These are phyloP conservation scores for Suhomyces yuchorum DNA, from an alignment of 1,139 yeast genomes.

Conservation along the genomic window DNA sequence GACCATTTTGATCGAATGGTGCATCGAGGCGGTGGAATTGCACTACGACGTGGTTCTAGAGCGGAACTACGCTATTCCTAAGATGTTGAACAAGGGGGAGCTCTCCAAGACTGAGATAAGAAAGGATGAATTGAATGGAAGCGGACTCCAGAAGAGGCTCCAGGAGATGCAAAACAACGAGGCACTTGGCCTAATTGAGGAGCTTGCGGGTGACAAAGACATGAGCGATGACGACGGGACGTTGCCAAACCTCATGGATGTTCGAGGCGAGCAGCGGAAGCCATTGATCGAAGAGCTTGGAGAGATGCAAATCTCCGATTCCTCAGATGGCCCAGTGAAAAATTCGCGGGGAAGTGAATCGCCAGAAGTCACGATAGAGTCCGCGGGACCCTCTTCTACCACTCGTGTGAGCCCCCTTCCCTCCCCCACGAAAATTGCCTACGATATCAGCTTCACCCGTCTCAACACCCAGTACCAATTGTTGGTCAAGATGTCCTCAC, in stretches of 20 bases:
- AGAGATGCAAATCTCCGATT: slow-evolving; percentile 24
- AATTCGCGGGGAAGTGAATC: background rate
- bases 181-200: slow-evolving; percentile 44
- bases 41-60: slow-evolving; percentile 41
- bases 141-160: slow-evolving; percentile 36
- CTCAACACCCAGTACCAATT: slow-evolving; percentile 11
- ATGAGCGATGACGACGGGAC: slow-evolving; percentile 15
- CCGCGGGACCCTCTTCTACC: background rate
- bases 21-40: slow-evolving; percentile 69
- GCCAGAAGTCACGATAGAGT: background rate
- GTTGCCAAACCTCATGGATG: slow-evolving; percentile 25
- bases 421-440: background rate
- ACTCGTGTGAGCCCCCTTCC: background rate
- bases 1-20: slow-evolving; percentile 58
- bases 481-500: slow-evolving; percentile 15
- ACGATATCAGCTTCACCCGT: slow-evolving; percentile 14
- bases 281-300: slow-evolving; percentile 47
- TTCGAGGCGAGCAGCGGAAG: slow-evolving; percentile 19
- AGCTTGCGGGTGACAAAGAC: slow-evolving; percentile 21
- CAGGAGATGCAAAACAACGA: slow-evolving; percentile 42
- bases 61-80: slow-evolving; percentile 55
- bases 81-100: slow-evolving; percentile 63
- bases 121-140: slow-evolving; percentile 33
- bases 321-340: background rate
- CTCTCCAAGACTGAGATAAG: slow-evolving; percentile 39